Conservation (phyloP, 768 basidiomycete species). For the Kondoa malvinella region DNA sequence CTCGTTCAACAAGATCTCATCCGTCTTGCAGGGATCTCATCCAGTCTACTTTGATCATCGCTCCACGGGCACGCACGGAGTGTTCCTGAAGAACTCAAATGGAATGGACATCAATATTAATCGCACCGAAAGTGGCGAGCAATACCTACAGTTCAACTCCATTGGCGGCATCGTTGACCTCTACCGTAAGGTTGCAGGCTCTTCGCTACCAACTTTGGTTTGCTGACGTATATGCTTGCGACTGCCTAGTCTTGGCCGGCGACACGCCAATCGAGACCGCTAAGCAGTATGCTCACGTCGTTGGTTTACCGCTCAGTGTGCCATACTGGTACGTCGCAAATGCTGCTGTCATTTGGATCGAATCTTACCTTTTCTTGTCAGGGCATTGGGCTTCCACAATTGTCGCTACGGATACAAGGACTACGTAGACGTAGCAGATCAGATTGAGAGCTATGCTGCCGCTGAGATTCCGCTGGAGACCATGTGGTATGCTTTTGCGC, state of each 20-base stretch:
- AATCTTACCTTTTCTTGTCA: too few relatives aligned
- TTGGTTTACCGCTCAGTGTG: slow-evolving; percentile 14
- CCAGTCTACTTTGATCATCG: slow-evolving; percentile 59
- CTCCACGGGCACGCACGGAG: slow-evolving; percentile 48
- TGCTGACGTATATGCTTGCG: too few relatives aligned
- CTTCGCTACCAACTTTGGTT: too few relatives aligned
- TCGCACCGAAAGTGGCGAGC: slow-evolving; percentile 32
- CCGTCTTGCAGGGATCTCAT: slow-evolving; percentile 47
- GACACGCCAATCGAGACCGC: slow-evolving; percentile 14
- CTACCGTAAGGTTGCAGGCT: too few relatives aligned
- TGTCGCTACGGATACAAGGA: slow-evolving; percentile 20
- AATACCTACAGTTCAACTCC: slow-evolving; percentile 17
- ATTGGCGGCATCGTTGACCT: slow-evolving; percentile 23
- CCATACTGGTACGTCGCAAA: too few relatives aligned
- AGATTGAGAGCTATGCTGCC: not conserved
- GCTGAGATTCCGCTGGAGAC: slow-evolving; percentile 15
- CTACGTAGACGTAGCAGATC: slow-evolving; percentile 14
- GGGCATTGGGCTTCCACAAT: slow-evolving; percentile 20
- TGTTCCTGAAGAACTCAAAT: slow-evolving; percentile 51
- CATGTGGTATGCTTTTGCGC: slow-evolving; percentile 5
- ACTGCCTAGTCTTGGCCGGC: slow-evolving; percentile 18
- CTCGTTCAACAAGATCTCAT: too few relatives aligned
- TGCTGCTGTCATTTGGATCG: too few relatives aligned
- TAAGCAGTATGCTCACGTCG: slow-evolving; percentile 14
- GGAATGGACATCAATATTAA: slow-evolving; percentile 54